Evolutionary conservation across 495 filamentous ascomycete species (phyloP), one percentile per base, ranked within the genome.

Genomic region (Penicillium samsonianum): DNA sequence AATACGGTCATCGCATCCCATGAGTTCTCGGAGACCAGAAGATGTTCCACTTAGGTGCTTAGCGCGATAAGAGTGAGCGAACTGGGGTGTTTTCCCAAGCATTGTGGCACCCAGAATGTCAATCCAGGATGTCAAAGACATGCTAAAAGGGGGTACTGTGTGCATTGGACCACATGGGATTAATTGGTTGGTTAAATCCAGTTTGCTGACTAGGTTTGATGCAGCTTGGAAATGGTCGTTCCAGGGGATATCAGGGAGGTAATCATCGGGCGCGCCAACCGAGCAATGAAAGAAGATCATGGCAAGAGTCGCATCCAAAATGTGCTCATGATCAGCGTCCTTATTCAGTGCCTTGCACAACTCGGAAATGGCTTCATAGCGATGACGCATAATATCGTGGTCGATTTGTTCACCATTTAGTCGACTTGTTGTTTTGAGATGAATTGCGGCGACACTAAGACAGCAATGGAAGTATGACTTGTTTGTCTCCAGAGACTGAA

Each of bases 221-320:
- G 85, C 93, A 1, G 93, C 93, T 65, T 94, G 89, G 80, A 98
- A 98, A 77, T 98, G 94, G 64, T 95, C 90, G 73, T 88, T 87
- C 94, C 94, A 98, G 1, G 93, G 88, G 58, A 98, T 96, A 65
- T 98, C 94, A 3, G 91, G 92, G 12, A 98, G 84, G 50, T 80
- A 82, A 64, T 97, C 94, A 63, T 92, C 88, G 4, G 88, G 83
- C 45, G 89, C 80, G 33, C 94, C 94, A 55, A 98, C 92, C 16
- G 90, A 90, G 76, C 89, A 93, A 64, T 96, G 92, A 80, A 97
- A 98, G 77, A 98, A 92, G 58, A 97, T 96, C 85, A 98, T 92
- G 48, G 91, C 94, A 8, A 98, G 79, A 1, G 93, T 92, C 3
- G 94, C 91, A 73, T 98, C 94, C 12, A 98, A 82, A 60, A 96